Conservation (phyloP, 2,329 filamentous ascomycete genomes). For the Mariannaea elegans region DNA sequence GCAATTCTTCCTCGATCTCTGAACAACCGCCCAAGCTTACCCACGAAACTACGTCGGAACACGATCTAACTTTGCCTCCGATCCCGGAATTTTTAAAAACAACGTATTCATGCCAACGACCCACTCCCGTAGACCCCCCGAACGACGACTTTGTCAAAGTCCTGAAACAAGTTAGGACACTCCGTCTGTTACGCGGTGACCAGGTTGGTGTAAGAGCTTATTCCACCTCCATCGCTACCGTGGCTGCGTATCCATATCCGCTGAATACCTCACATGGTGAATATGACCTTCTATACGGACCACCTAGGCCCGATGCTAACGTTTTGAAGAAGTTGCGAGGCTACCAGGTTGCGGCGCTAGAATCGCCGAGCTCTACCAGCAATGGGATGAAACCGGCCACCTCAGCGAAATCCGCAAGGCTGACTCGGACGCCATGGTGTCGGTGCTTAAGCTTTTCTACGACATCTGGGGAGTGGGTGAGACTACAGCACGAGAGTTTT, state of each 20-base stretch:
- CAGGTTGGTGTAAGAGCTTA: constrained; percentile 86
- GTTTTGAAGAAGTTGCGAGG: constrained; percentile 54
- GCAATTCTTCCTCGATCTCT: constrained; percentile 11
- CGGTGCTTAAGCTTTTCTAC: constrained; percentile 75
- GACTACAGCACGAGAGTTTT: constrained; percentile 82
- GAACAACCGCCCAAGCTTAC: constrained; percentile 55
- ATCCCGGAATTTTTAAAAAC: constrained; percentile 72
- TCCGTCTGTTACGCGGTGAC: constrained; percentile 76
- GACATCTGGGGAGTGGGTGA: constrained; percentile 93
- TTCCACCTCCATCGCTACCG: constrained; percentile 82
- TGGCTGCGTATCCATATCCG: constrained; percentile 79
- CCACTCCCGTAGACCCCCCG: constrained; percentile 73
- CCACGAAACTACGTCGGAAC: constrained; percentile 80
- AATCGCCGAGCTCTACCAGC: constrained; percentile 78
- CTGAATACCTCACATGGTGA: constrained; percentile 54
- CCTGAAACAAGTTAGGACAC: constrained; percentile 77
- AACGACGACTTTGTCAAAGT: constrained; percentile 80
- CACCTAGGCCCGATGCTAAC: constrained; percentile 20
- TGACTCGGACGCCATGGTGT: constrained; percentile 70
- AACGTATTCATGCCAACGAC: constrained; percentile 81
- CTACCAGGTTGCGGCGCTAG: constrained; percentile 86
- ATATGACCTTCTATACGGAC: background rate
- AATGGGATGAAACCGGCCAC: constrained; percentile 71
- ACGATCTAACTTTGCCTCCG: constrained; percentile 71
- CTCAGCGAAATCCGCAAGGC: constrained; percentile 72